Evolutionary conservation across 257 asterid genomes (phyloP), one percentile per base, ranked within the genome.

Genomic region (Ocimum tenuiflorum): DNA sequence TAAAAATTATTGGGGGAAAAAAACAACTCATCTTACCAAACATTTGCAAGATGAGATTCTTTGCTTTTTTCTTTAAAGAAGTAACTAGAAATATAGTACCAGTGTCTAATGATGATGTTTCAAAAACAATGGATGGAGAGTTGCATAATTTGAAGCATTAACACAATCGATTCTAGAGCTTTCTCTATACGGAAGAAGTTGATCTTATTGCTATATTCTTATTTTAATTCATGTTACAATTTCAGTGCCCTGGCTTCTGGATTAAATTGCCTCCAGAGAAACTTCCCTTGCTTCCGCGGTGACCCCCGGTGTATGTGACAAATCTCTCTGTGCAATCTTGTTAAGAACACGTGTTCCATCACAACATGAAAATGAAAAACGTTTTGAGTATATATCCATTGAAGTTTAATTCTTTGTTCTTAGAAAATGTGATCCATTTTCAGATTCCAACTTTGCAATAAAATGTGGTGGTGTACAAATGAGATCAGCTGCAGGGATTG

Each of bases 391-490:
- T 6, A 11, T 33, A 31, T 20, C 1, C 29, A 27, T 41, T 43
- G 39, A 8, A 35, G 13, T 19, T 63, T 14, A 46, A 8, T 50
- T 7, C 41, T 50, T 36, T 41, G 43, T n/a, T 12, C 2, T 12
- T 39, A 18, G 41, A 3, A 5, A 23, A 50, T 11, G 11, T 60
- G 54, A 41, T 53, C 14, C 35, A 14, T 27, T 63, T 77, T 49
- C 82, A 91, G 97, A 88, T 76, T 91, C 75, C 67, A 58, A 53
- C 63, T 91, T 91, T 75, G 83, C 94, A 45, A 65, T 85, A 41
- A 91, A 83, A 39, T 84, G 94, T 56, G 96, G 97, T 8, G 97
- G 95, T 31, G 83, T 33, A 53, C 79, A 63, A 62, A 76, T 78
- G 56, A 79, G 56, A 49, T 80, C 94, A 9, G 69, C 73, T 12